Evolutionary conservation across 2,329 filamentous ascomycete genomes (phyloP), one percentile per base, ranked within the genome.

Genomic region (Phoma herbarum): DNA sequence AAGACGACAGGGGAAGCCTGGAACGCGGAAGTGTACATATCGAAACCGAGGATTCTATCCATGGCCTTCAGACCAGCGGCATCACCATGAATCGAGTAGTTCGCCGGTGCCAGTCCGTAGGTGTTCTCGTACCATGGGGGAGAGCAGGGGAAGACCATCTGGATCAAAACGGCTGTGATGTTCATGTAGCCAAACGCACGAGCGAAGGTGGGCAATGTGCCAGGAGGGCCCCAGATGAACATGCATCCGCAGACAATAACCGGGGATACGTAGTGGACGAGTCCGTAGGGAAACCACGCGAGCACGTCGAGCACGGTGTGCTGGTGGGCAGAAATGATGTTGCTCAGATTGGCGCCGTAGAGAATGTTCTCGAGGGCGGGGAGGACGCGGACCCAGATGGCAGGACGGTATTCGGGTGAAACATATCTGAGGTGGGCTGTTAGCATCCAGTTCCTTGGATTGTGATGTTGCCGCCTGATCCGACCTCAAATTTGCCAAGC

Each of bases 91-190:
- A 98, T 96, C 45, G 90, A 91, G 79, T 97, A 97, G 70, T 95
- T 92, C 47, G 94, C 94, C 2, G 94, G 93, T 28, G 92, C 92
- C 50, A 97, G 82, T 16, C 94, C 94, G 76, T 97, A 92, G 71
- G 91, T 84, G 77, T 95, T 96, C 83, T 97, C 94, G 74, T 97
- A 98, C 94, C 94, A 98, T 1, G 94, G 94, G 25, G 94, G 92
- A 23, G 93, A 95, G 82, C 94, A 97, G 1, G 94, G 94, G 79
- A 97, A 96, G 62, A 93, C 78, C 52, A 97, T 84, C 80, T 97
- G 93, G 65, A 96, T 93, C 29, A 89, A 86, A 56, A 97, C 94
- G 52, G 93, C 94, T 12, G 89, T 82, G 63, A 97, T 86, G 79
- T 93, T 95, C 87, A 97, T 90, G 84, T 94, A 97, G 59, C 94